phyloP scores from a whole-genome alignment of 495 filamentous ascomycete species.

The Delitschia confertaspora region DNA sequence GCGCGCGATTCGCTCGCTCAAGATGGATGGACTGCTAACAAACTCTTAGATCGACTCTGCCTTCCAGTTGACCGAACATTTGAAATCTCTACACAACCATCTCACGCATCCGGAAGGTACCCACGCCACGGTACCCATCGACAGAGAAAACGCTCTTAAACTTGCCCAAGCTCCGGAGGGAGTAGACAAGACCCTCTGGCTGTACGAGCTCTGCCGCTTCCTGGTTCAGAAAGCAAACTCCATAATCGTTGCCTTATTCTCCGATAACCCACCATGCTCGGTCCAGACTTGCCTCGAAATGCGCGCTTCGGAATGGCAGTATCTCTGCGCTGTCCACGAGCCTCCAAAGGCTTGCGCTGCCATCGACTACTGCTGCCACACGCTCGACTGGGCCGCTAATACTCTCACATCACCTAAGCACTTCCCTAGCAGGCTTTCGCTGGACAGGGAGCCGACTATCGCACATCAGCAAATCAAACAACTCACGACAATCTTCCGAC shows the following conservation, averaged over 20 bases:
- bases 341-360: conserved; percentile 91
- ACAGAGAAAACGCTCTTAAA: conserved; percentile 56
- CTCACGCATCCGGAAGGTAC: conserved; percentile 57
- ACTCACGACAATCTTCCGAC: conserved; percentile 84
- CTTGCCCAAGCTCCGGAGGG: conserved; percentile 71
- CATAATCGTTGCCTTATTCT: conserved; percentile 82
- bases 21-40: conserved; percentile 1
- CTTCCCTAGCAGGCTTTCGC: conserved; percentile 78
- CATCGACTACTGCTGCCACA: conserved; percentile 98
- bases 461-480: conserved; percentile 60
- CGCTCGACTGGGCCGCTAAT: conserved; percentile 91
- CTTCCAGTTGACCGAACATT: conserved; percentile 97
- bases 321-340: conserved; percentile 95
- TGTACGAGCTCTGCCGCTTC: conserved; percentile 95
- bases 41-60: conserved; percentile 62
- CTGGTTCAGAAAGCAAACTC: conserved; percentile 87
- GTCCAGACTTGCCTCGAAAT: conserved; percentile 87
- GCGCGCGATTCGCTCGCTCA: neutral
- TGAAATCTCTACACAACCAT: conserved; percentile 78
- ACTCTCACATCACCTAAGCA: conserved; percentile 81
- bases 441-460: conserved; percentile 41
- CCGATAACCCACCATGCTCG: conserved; percentile 80
- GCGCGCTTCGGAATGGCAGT: conserved; percentile 98
- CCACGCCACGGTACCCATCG: conserved; percentile 54
- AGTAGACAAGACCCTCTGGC: conserved; percentile 80